Evolutionary conservation across 1,284 basidiomycete species (phyloP).

Genomic region (Sanghuangporus baumii): DNA sequence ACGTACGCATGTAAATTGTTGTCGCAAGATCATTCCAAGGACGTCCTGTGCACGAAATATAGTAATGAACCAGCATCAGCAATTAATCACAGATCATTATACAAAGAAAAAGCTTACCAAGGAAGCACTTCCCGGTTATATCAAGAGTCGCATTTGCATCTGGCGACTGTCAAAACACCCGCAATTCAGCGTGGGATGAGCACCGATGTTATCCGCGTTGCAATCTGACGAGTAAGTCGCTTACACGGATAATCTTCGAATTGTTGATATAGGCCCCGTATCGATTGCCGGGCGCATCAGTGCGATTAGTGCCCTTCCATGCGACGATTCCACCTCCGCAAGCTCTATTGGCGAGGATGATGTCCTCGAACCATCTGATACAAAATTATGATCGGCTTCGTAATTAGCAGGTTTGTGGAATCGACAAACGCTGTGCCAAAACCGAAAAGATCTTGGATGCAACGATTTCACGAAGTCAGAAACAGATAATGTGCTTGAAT

Average conservation of each 20-base stretch:
- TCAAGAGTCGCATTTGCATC: slow-evolving; percentile 48
- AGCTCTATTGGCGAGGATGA: slow-evolving; percentile 53
- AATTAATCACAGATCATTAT: background rate
- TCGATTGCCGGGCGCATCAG: slow-evolving; percentile 45
- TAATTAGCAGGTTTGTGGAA: background rate
- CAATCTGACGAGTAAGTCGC: slow-evolving; percentile 18
- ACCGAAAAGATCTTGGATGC: slow-evolving; percentile 44
- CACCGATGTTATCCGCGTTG: background rate
- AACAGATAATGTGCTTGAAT: background rate
- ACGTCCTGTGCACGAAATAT: slow-evolving; percentile 33
- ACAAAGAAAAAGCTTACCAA: slow-evolving; percentile 31
- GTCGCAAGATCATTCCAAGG: slow-evolving; percentile 60
- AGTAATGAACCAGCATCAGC: background rate
- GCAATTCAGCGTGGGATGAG: background rate
- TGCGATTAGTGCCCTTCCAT: slow-evolving; percentile 53
- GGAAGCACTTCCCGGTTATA: slow-evolving; percentile 42
- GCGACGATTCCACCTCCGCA: slow-evolving; percentile 59
- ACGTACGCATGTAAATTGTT: slow-evolving; percentile 46
- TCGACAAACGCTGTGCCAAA: slow-evolving; percentile 44
- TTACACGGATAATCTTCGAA: slow-evolving; percentile 52
- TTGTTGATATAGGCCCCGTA: slow-evolving; percentile 59
- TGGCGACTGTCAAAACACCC: slow-evolving; percentile 39
- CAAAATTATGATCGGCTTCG: background rate
- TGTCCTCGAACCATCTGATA: slow-evolving; percentile 53
- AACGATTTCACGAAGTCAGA: background rate